Evolutionary conservation across 352 stramenopile genomes (phyloP), one percentile per base, ranked within the genome.

Genomic region (Phytophthora cactorum): DNA sequence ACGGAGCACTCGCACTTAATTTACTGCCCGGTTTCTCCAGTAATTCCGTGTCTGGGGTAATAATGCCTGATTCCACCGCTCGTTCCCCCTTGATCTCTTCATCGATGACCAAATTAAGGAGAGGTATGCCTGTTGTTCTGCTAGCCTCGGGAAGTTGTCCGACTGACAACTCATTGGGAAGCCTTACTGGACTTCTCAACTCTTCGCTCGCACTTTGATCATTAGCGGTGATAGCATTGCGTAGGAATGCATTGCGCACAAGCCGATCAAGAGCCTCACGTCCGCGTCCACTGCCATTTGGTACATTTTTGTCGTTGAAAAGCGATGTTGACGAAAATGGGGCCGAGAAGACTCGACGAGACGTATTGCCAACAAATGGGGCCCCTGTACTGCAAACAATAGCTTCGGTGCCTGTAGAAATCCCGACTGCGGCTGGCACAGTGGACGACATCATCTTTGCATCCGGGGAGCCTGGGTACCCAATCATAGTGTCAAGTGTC

Each of bases 221-320:
- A 59, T 69, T 74, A 32, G 67, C n/a, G n/a, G 55, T 47, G n/a
- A 74, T 70, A 15, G 68, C 63, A 29, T 76, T 72, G 41, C 68
- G 72, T 52, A 83, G 71, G 25, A 89, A 86, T 14, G 81, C 78
- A 56, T 75, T 81, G 2, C 78, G 69, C 12, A 89, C 74, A 27
- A 90, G 62, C 1, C 81, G 78, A 62, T 88, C 81, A 34, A 90
- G 68, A 9, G 81, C 75, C 64, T 90, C 81, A 29, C 81, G 77
- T 7, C 78, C 81, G 44, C 79, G 74, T 0, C 81, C 81, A 15
- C 67, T 77, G n/a, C 78, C 74, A 34, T 66, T 80, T 15, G 66
- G 55, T 14, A 84, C 73, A 1, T 64, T 62, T 41, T 80, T 77
- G 27, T 89, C 81, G 31, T 82, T 77, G 49, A 86, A 84, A 31